These are phyloP conservation scores for Rhizopus delemar DNA, from an alignment of 371 early-diverging fungal genomes.

Conservation along the genomic window DNA sequence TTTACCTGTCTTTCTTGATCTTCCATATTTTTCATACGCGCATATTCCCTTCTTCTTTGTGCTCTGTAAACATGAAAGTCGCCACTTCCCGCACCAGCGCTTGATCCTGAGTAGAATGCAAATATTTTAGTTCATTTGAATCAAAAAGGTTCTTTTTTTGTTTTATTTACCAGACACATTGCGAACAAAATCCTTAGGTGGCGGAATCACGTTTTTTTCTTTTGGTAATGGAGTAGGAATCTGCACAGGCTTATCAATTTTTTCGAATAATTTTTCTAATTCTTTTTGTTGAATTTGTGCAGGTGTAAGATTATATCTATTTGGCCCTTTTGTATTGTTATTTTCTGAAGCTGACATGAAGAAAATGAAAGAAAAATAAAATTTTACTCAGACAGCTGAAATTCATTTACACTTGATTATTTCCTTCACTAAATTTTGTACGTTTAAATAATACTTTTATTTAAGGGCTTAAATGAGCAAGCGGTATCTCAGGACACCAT, in stretches of 20 bases:
- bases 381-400: too few species aligned
- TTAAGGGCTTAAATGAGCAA: too few species aligned
- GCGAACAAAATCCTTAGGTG: slow-evolving; percentile 78
- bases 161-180: slow-evolving; percentile 69
- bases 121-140: neutral
- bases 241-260: slow-evolving; percentile 78
- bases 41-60: slow-evolving; percentile 84
- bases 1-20: slow-evolving; percentile 72
- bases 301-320: slow-evolving; percentile 47
- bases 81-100: slow-evolving; percentile 95
- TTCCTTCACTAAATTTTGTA: too few species aligned
- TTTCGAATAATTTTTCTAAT: slow-evolving; percentile 72
- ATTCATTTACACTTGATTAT: too few species aligned
- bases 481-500: too few species aligned
- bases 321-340: slow-evolving; percentile 5
- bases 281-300: slow-evolving; percentile 64
- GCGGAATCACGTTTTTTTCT: slow-evolving; percentile 40
- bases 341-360: neutral
- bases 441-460: too few species aligned
- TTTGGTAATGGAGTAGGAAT: slow-evolving; percentile 61
- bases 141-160: neutral
- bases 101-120: slow-evolving; percentile 64
- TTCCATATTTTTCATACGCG: slow-evolving; percentile 78
- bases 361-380: neutral
- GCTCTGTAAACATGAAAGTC: slow-evolving; percentile 95